Evolutionary conservation across 75 land plant genomes (phyloP), one percentile per base, ranked within the genome.

Genomic region (Pseudotsuga menziesii): DNA sequence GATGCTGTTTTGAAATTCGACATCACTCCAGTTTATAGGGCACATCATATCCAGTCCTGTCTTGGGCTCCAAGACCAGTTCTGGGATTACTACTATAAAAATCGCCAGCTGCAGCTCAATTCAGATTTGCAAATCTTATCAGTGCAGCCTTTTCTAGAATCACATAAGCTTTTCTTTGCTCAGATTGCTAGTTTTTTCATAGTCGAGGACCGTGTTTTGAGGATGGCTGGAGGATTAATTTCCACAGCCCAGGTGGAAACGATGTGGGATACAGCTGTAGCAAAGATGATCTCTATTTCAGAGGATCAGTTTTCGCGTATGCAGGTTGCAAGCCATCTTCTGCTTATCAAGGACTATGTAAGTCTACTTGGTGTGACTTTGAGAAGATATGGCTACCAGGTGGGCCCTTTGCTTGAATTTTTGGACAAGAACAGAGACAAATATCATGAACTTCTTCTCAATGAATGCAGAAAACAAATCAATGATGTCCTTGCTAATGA

Each of bases 151-250:
- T 41, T 41, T 4, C 5, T 41, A 41, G 44, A 41, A 76, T 90
- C 88, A 0, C 98, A 94, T 78, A 98, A n/a, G 92, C 82, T 90
- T 4, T 90, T 92, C 77, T 97, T 97, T 76, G 93, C 98, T 1
- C 98, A 97, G 79, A 88, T 97, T 74, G 99, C 93, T 9, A 98
- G 95, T 0, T 97, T 97, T 77, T 97, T 94, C 75, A 94, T 97
- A 13, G 98, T 97, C 0, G 99, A 97, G 80, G 95, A 97, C 58
- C 81, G 92, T 58, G 82, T 97, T 77, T 72, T 94, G 23, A 81
- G 99, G 78, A 41, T 41, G 44, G 5, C 6, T 41, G 44, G 44
- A 5, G 44, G 44, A 41, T 41, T 41, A 32, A 91, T 93, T 23
- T 80, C 86, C 22, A 82, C 78, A 35, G n/a, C 82, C 56, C 87